phyloP scores from a whole-genome alignment of 176 grass and related monocot species.

The bread wheat (Triticum aestivum) region DNA sequence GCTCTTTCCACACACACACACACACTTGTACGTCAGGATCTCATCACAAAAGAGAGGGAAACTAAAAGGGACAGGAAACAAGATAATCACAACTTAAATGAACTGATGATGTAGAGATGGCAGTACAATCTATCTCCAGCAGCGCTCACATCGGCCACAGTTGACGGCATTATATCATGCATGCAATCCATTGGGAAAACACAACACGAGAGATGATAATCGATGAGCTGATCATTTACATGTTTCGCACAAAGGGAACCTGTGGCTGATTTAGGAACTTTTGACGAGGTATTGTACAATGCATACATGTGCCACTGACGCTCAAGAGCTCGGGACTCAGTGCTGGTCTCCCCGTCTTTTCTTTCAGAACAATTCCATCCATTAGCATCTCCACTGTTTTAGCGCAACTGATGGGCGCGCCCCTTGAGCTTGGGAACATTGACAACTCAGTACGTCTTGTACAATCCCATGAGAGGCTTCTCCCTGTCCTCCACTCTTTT shows the following conservation, averaged over 20 bases:
- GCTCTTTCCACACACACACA: no score
- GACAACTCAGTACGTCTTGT: constrained; percentile 42
- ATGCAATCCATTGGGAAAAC: neutral
- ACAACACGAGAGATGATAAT: neutral
- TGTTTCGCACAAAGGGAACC: neutral
- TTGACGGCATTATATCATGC: neutral
- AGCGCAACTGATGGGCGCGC: no score
- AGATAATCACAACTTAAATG: neutral
- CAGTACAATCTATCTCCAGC: neutral
- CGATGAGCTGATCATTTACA: neutral
- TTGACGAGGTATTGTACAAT: neutral
- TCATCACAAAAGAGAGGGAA: neutral
- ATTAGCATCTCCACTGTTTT: neutral
- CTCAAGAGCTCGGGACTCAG: neutral
- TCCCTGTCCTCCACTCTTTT: constrained; percentile 88
- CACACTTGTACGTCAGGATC: no score
- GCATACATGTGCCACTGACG: neutral
- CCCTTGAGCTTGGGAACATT: neutral
- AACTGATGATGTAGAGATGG: neutral
- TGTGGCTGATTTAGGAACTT: neutral
- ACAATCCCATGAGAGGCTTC: constrained; percentile 80
- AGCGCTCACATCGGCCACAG: neutral
- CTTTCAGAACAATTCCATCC: neutral
- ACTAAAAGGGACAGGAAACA: no score
- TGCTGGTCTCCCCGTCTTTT: neutral